Conservation (phyloP, 1,139 yeast species). For the Yamadazyma atlantica region DNA sequence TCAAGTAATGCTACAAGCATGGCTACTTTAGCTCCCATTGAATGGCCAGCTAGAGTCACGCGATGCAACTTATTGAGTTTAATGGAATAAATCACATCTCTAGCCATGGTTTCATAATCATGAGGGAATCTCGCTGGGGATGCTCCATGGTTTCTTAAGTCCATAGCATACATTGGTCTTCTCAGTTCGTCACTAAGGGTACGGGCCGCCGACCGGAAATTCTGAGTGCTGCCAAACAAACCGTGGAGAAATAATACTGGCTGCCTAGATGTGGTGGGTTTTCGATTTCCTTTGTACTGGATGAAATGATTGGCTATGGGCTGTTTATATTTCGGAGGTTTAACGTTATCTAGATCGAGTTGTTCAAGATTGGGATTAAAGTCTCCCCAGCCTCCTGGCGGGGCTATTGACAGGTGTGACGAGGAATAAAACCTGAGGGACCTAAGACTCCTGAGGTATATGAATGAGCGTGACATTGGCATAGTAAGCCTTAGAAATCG, state of each 20-base stretch:
- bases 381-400: too few relatives aligned
- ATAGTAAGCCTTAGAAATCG: too few relatives aligned
- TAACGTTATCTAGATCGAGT: slow-evolving; percentile 6
- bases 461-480: too few relatives aligned
- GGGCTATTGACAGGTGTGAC: too few relatives aligned
- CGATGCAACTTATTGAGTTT: slow-evolving; percentile 22
- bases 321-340: slow-evolving; percentile 1
- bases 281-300: slow-evolving; percentile 6
- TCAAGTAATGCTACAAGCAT: slow-evolving; percentile 42
- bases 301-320: slow-evolving; percentile 6
- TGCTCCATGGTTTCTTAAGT: slow-evolving; percentile 55
- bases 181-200: slow-evolving; percentile 28
- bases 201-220: slow-evolving; percentile 39
- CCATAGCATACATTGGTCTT: slow-evolving; percentile 41
- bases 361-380: neutral
- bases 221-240: slow-evolving; percentile 46
- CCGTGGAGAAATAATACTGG: slow-evolving; percentile 51
- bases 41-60: slow-evolving; percentile 47
- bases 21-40: slow-evolving; percentile 55
- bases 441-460: too few relatives aligned
- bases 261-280: slow-evolving; percentile 4
- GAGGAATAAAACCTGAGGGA: too few relatives aligned
- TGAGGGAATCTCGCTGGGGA: slow-evolving; percentile 46
- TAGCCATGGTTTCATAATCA: slow-evolving; percentile 40
- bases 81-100: slow-evolving; percentile 40